Evolutionary conservation across 108 stramenopile species (phyloP).

Genomic region (Cyclostephanos tholiformis): DNA sequence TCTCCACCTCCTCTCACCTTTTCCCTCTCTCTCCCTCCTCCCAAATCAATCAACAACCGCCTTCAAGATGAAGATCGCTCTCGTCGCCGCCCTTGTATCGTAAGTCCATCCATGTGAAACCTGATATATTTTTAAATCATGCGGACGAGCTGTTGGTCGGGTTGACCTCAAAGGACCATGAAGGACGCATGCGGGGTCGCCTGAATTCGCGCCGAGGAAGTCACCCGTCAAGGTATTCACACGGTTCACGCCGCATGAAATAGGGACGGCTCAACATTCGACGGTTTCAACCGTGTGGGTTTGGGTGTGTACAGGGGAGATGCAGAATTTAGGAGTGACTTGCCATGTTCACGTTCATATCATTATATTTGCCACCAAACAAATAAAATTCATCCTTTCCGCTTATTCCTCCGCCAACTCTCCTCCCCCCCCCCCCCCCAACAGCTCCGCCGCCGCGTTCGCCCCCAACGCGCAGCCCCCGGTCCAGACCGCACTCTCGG

Average conservation of each 20-base stretch:
- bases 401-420: too few species aligned
- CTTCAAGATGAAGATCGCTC: constrained; percentile 75
- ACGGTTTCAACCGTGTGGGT: background rate
- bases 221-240: background rate
- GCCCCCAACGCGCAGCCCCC: constrained; percentile 58
- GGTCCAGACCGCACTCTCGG: constrained; percentile 66
- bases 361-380: background rate
- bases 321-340: too few species aligned
- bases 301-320: background rate
- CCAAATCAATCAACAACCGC: background rate
- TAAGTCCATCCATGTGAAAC: constrained; percentile 52
- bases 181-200: background rate
- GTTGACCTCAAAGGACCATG: background rate
- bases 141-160: background rate
- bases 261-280: background rate
- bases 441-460: constrained; percentile 85
- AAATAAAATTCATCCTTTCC: too few species aligned
- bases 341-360: too few species aligned
- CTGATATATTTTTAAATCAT: background rate
- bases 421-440: constrained; percentile 5
- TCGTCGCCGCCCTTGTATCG: constrained; percentile 82
- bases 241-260: background rate
- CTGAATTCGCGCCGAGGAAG: background rate
- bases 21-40: background rate
- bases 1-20: background rate